Evolutionary conservation across 345 rosid genomes (phyloP).

Genomic region (Heritiera fomes): DNA sequence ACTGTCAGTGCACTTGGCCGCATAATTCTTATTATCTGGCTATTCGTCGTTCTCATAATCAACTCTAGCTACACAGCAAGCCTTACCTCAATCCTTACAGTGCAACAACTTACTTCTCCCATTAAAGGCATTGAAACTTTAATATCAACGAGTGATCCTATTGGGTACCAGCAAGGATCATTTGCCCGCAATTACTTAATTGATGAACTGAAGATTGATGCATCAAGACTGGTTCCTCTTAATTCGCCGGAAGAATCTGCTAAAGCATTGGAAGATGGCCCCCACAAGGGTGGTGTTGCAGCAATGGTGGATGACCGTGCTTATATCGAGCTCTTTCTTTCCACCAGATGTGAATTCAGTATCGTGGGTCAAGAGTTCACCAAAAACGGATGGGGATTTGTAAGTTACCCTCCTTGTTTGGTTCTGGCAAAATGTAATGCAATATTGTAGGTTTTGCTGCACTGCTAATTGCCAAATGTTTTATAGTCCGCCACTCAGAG

Average conservation of each 20-base stretch:
- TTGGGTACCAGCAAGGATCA: constrained; percentile 82
- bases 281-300: constrained; percentile 72
- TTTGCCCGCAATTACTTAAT: constrained; percentile 63
- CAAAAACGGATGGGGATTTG: constrained; percentile 92
- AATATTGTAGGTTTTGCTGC: too few relatives aligned
- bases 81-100: constrained; percentile 87
- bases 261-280: constrained; percentile 71
- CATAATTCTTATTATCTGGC: constrained; percentile 73
- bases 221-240: constrained; percentile 69
- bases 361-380: constrained; percentile 81
- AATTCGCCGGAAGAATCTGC: constrained; percentile 58
- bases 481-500: neutral
- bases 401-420: constrained; percentile 39
- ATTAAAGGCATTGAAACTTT: constrained; percentile 74
- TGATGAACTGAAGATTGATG: constrained; percentile 55
- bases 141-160: constrained; percentile 51
- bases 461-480: neutral
- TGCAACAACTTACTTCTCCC: constrained; percentile 75
- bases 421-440: neutral
- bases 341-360: constrained; percentile 76
- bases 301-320: constrained; percentile 82
- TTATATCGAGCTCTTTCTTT: constrained; percentile 84
- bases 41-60: constrained; percentile 81
- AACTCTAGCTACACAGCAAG: constrained; percentile 92
- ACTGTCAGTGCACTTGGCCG: constrained; percentile 69